Base-by-base conservation (phyloP, 805 yeast species). In the fission yeast (Schizosaccharomyces pombe) region DNA sequence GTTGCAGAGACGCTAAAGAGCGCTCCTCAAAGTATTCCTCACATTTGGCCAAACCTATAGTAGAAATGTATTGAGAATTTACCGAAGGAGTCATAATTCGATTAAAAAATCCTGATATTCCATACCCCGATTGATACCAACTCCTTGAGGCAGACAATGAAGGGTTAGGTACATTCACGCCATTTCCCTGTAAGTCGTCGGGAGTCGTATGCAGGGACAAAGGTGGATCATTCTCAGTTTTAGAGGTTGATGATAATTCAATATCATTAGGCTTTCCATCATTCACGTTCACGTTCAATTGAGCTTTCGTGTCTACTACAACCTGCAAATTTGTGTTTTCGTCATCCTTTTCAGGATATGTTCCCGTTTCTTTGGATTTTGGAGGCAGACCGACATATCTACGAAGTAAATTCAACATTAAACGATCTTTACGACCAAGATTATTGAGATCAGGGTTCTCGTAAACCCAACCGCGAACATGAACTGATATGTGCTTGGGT, bases 381-480 rank as follows among this genome's bases (percentile, higher is more conserved):
- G 49, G 30, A 1, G 49, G 49, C 5, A 43, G 30, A 5, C 49
- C 49, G 6, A 43, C 49, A 19, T 22, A 26, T 22, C 49, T 28
- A 22, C 49, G 49, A 43, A 43, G 49, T 14, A 43, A n/a, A 43
- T 29, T 26, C 6, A 43, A 4, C 30, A 43, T 26, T 9, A 43
- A 16, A 2, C 49, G 49, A 12, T 43, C 49, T 43, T 43, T 43
- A 5, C 49, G 49, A 43, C 49, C 9, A 19, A 43, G 26, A 2
- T 28, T 28, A 6, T 5, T 43, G 19, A 6, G 16, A 6, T 6
- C 26, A 26, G 49, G 49, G 12, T 43, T 24, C 30, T 43, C 49
- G 19, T 24, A 30, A 22, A 43, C 49, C 49, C 49, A 43, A 22
- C 49, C 49, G 19, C 26, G 49, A 43, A 43, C 49, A 43, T 43